Evolutionary conservation across 108 stramenopile genomes (phyloP), one percentile per base, ranked within the genome.

Genomic region (Cylindrotheca closterium): DNA sequence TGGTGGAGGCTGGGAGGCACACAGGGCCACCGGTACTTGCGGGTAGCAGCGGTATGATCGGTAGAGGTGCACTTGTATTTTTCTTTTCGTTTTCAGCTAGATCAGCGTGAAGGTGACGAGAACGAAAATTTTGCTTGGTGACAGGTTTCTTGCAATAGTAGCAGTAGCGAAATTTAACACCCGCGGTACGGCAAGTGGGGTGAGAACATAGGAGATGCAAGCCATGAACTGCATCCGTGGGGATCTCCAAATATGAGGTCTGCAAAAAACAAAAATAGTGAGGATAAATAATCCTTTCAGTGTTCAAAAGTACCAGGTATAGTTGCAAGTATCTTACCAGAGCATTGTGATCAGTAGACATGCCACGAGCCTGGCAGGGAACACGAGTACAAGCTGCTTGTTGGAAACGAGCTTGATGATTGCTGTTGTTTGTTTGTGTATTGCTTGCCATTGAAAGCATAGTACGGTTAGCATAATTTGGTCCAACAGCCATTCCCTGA

Each of bases 161-260:
- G 42, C 88, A 89, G 65, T 83, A 87, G 19, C 85, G 81, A 52
- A 89, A 89, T 71, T 89, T 89, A n/a, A 89, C 77, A 12, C 88
- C 88, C 4, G 83, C 79, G 22, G 79, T 67, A 15, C 83, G 78
- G 58, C 88, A 89, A 3, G 77, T 63, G 18, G 78, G 68, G 33
- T 85, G 81, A 0, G 88, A 86, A 42, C 88, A 89, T 18, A 84
- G 67, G 15, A 89, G 63, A 37, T 89, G 84, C 60, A 81, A 82
- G 1, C 88, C 88, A 58, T 89, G 88, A 25, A 71, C 58, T 18
- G 74, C 75, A 33, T 75, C 64, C 33, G 78, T 82, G 51, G 84
- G 78, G 28, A 88, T 75, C 27, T 85, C 75, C 57, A 88, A 88
- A 68, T 79, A 84, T 15, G 87, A 82, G 22, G 84, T 82, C 84